Conservation (phyloP, 1,284 basidiomycete species). For the Spongispora temasekensis region DNA sequence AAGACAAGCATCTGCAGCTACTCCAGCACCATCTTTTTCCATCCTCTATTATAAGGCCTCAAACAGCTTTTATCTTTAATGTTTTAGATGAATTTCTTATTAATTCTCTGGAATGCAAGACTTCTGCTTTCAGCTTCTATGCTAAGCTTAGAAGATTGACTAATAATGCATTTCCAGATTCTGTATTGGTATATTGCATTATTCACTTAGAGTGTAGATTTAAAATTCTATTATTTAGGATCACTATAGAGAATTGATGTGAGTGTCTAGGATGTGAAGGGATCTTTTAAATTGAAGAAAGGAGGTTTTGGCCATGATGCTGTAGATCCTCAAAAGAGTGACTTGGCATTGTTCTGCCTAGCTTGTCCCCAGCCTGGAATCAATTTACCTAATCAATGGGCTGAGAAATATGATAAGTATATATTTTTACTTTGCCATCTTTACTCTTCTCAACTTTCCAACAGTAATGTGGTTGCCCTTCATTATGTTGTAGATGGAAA, state of each 20-base stretch:
- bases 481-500: constrained; percentile 20
- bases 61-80: constrained; percentile 33
- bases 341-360: constrained; percentile 12
- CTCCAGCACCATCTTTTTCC: constrained; percentile 24
- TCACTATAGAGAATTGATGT: background rate
- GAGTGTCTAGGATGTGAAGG: constrained; percentile 4
- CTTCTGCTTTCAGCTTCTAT: constrained; percentile 31
- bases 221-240: background rate
- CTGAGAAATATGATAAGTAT: background rate
- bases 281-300: constrained; percentile 10
- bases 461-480: background rate
- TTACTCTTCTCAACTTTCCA: background rate
- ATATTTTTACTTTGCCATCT: background rate
- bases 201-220: background rate
- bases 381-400: constrained; percentile 9
- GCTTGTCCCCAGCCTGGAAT: constrained; percentile 14
- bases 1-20: constrained; percentile 15
- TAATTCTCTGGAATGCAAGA: constrained; percentile 30
- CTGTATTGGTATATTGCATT: constrained; percentile 17
- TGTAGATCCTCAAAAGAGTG: background rate
- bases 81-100: constrained; percentile 31
- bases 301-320: constrained; percentile 7
- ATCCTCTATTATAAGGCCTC: constrained; percentile 18
- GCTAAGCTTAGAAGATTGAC: constrained; percentile 24
- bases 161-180: constrained; percentile 23